Conservation (phyloP, 805 yeast genomes). For the Saccharomycopsis oosterbeekiorum region DNA sequence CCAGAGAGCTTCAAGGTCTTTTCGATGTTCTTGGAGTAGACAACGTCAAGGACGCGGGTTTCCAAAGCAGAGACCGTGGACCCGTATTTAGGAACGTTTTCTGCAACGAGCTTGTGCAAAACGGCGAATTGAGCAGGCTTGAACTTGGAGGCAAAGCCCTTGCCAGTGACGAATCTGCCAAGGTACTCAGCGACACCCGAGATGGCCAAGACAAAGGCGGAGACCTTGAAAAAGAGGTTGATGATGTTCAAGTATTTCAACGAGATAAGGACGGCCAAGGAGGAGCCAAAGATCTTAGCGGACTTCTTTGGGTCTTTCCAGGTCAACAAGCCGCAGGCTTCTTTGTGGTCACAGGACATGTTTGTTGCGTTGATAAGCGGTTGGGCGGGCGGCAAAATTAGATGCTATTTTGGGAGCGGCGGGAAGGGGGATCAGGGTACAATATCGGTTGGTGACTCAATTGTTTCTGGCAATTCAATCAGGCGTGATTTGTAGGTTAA, state of each 20-base stretch:
- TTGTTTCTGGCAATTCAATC: no score
- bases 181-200: slow-evolving; percentile 71
- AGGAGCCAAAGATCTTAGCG: slow-evolving; percentile 63
- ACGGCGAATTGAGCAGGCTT: slow-evolving; percentile 41
- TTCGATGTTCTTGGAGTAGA: slow-evolving; percentile 63
- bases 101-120: slow-evolving; percentile 29
- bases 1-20: slow-evolving; percentile 66
- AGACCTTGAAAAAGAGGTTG: slow-evolving; percentile 49
- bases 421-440: no score
- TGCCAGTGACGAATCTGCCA: slow-evolving; percentile 63
- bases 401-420: neutral
- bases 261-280: slow-evolving; percentile 43
- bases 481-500: no score
- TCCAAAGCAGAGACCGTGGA: slow-evolving; percentile 42
- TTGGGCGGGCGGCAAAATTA: neutral
- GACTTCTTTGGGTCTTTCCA: slow-evolving; percentile 73
- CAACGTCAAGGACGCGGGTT: slow-evolving; percentile 38
- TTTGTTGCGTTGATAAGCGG: neutral
- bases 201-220: slow-evolving; percentile 46
- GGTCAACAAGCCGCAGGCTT: slow-evolving; percentile 36
- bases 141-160: slow-evolving; percentile 70
- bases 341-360: neutral
- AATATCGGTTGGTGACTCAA: no score
- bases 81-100: slow-evolving; percentile 35
- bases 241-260: slow-evolving; percentile 56